Percentiles rank a stretch among this genome's conserved stretches.
Conservation (phyloP, 1,139 yeast genomes). For the Kurtzmaniella natalensis region DNA sequence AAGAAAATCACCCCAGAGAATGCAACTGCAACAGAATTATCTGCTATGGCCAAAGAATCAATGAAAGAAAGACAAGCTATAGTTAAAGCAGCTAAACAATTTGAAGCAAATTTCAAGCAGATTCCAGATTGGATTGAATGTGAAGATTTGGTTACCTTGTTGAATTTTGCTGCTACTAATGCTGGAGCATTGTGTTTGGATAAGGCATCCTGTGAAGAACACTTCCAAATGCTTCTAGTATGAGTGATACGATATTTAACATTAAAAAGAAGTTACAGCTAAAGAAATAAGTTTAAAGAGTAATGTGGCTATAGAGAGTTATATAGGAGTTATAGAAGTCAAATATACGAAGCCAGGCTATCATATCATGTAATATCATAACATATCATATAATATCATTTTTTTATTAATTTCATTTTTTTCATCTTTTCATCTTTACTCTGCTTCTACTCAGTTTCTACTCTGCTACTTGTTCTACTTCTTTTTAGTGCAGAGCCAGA, state of each 20-base stretch:
- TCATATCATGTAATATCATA: too few species aligned
- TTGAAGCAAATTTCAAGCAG: conserved; percentile 20
- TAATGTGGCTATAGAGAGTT: too few species aligned
- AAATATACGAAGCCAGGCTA: too few species aligned
- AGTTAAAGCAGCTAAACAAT: conserved; percentile 15
- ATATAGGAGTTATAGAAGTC: too few species aligned
- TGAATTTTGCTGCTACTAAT: conserved; percentile 29
- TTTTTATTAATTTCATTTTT: too few species aligned
- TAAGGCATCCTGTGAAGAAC: conserved; percentile 12
- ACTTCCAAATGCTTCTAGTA: conserved; percentile 1
- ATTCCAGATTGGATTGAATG: conserved; percentile 17
- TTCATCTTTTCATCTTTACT: too few species aligned
- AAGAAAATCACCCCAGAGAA: conserved; percentile 15
- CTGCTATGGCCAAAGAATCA: conserved; percentile 11
- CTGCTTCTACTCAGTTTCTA: too few species aligned
- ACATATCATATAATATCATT: too few species aligned
- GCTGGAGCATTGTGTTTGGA: conserved; percentile 20
- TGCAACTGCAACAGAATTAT: conserved; percentile 8
- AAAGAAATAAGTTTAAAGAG: too few species aligned
- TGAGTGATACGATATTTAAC: background rate
- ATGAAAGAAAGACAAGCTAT: conserved; percentile 10
- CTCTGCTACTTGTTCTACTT: too few species aligned
- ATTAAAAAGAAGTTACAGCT: too few species aligned
- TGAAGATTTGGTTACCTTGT: conserved; percentile 17
- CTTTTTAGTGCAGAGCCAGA: too few species aligned